Percentiles rank a stretch among this genome's conserved stretches.
These are phyloP conservation scores for Arctostaphylos glauca DNA, from an alignment of 148 eudicot species.

Conservation along the genomic window DNA sequence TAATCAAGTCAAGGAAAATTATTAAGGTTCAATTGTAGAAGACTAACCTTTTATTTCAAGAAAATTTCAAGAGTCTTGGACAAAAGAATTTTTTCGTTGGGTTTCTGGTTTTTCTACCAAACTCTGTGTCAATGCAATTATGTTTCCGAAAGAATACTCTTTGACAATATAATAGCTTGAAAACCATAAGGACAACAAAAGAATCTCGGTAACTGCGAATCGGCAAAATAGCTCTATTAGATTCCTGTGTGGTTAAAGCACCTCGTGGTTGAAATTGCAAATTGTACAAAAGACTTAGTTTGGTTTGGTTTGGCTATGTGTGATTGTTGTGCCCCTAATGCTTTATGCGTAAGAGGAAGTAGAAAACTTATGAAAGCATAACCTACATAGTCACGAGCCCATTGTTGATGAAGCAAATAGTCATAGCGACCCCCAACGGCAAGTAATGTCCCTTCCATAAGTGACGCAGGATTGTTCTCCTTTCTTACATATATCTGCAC, in stretches of 20 bases:
- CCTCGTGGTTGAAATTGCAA: neutral
- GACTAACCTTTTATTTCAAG: neutral
- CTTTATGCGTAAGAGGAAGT: neutral
- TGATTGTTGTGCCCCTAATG: neutral
- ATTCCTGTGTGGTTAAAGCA: neutral
- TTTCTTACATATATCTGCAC: slow-evolving; percentile 69
- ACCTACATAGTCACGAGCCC: slow-evolving; percentile 66
- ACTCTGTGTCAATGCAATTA: neutral
- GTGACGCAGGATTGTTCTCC: slow-evolving; percentile 63
- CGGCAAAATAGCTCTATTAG: neutral
- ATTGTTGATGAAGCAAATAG: slow-evolving; percentile 53
- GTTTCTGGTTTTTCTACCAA: no score
- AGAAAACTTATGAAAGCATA: neutral
- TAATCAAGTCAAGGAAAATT: neutral
- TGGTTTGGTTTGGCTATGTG: neutral
- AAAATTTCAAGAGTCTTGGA: neutral
- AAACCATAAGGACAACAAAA: neutral
- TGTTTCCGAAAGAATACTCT: neutral
- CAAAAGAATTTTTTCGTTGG: neutral
- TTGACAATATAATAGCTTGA: neutral
- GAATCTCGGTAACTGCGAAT: neutral
- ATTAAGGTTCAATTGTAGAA: neutral
- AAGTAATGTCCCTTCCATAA: slow-evolving; percentile 69
- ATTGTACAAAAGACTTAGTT: neutral
- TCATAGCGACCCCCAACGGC: slow-evolving; percentile 97